Conservation (phyloP, 345 rosid species). For the Eucalyptus caleyi region DNA sequence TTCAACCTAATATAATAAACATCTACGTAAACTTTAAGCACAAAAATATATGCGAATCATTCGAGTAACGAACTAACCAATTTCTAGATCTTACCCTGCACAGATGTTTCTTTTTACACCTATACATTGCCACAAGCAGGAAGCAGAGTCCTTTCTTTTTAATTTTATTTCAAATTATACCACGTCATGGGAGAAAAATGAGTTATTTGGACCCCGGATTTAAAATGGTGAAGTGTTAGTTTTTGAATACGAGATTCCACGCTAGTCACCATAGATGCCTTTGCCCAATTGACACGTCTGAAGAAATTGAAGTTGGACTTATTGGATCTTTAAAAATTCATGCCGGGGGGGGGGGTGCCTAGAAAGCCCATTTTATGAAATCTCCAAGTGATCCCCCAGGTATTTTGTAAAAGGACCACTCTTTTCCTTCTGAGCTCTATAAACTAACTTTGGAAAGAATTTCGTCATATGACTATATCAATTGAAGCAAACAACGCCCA, state of each 20-base stretch:
- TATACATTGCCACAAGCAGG: background rate
- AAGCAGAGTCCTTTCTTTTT: background rate
- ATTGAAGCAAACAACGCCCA: background rate
- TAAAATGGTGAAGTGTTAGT: background rate
- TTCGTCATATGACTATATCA: background rate
- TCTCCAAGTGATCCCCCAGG: background rate
- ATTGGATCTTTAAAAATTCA: background rate
- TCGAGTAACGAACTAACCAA: background rate
- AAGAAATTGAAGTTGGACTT: constrained; percentile 1
- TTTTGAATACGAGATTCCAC: background rate
- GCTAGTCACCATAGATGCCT: background rate
- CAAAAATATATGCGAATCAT: background rate
- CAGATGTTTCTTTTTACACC: background rate
- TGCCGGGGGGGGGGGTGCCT: background rate
- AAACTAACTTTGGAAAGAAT: background rate
- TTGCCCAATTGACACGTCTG: background rate
- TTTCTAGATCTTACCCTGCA: background rate
- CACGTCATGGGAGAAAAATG: background rate
- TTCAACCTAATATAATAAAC: background rate
- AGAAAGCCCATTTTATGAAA: background rate
- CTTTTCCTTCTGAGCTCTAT: background rate
- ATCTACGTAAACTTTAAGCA: background rate
- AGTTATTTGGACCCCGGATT: background rate
- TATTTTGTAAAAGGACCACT: background rate
- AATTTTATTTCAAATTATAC: background rate